Evolutionary conservation across 2,329 filamentous ascomycete species (phyloP).

Genomic region (Coniochaeta ligniaria): DNA sequence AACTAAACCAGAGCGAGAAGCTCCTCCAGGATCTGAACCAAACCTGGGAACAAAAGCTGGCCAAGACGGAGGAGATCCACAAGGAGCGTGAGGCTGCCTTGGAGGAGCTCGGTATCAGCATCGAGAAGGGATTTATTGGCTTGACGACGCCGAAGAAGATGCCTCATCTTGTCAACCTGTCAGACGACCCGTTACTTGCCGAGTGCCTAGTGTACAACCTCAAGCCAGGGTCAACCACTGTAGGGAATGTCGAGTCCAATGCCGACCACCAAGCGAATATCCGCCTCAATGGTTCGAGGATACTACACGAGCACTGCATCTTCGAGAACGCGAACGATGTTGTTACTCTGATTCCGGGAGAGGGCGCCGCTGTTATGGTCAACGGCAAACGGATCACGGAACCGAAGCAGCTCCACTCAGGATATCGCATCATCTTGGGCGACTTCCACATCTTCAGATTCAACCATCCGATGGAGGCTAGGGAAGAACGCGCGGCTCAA

Average conservation of each 20-base stretch:
- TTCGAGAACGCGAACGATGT: conserved; percentile 84
- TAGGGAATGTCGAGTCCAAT: conserved; percentile 87
- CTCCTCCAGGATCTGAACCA: conserved; percentile 93
- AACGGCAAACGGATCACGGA: conserved; percentile 88
- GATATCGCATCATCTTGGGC: conserved; percentile 89
- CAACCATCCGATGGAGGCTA: conserved; percentile 94
- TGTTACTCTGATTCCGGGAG: conserved; percentile 83
- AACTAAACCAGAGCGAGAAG: conserved; percentile 93
- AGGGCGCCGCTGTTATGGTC: conserved; percentile 96
- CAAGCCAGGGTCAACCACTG: conserved; percentile 88
- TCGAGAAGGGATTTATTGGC: conserved; percentile 95
- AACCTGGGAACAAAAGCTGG: conserved; percentile 95
- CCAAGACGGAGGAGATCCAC: conserved; percentile 94
- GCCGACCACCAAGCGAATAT: conserved; percentile 74
- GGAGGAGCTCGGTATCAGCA: conserved; percentile 96
- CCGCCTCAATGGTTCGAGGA: conserved; percentile 86
- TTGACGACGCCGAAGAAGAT: conserved; percentile 97
- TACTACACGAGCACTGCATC: conserved; percentile 83
- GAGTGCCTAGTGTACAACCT: conserved; percentile 98
- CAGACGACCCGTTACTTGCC: conserved; percentile 85
- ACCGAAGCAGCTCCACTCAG: conserved; percentile 78
- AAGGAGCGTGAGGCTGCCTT: conserved; percentile 92
- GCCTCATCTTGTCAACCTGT: conserved; percentile 96
- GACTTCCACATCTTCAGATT: conserved; percentile 99
- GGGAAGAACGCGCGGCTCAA: conserved; percentile 75